phyloP scores from a whole-genome alignment of 768 basidiomycete species.

The Boletus rubropictus region DNA sequence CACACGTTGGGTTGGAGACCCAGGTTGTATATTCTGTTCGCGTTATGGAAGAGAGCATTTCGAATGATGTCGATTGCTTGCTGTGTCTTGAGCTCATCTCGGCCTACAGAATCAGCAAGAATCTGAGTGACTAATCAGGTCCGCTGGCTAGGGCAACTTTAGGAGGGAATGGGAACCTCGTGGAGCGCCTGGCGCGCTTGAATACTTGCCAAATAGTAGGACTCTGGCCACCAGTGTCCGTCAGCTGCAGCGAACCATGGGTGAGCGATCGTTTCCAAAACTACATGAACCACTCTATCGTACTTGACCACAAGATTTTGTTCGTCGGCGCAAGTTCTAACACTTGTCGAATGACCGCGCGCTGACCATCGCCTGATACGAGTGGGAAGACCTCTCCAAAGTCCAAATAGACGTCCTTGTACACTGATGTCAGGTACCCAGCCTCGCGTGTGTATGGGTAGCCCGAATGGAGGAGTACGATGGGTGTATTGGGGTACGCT shows the following conservation, averaged over 20 bases:
- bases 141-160: conserved; percentile 33
- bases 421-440: conserved; percentile 67
- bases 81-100: conserved; percentile 46
- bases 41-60: conserved; percentile 59
- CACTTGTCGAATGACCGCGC: conserved; percentile 51
- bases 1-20: conserved; percentile 39
- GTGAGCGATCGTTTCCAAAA: background rate
- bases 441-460: conserved; percentile 78
- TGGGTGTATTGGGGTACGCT: conserved; percentile 50
- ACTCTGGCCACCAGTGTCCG: conserved; percentile 61
- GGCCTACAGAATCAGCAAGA: conserved; percentile 43
- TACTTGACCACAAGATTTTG: conserved; percentile 80
- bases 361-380: conserved; percentile 59
- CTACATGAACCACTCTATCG: conserved; percentile 14
- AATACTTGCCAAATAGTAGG: conserved; percentile 59
- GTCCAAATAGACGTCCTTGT: conserved; percentile 71
- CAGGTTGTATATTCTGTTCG: conserved; percentile 59
- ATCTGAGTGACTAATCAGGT: conserved; percentile 56
- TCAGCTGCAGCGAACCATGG: conserved; percentile 9
- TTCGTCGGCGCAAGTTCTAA: conserved; percentile 70
- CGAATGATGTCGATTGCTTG: conserved; percentile 52
- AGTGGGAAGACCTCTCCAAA: conserved; percentile 76
- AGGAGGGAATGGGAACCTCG: conserved; percentile 35
- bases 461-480: conserved; percentile 70
- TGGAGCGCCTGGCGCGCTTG: conserved; percentile 62